phyloP scores from a whole-genome alignment of 2,329 filamentous ascomycete species.

The Aspergillus unguis region DNA sequence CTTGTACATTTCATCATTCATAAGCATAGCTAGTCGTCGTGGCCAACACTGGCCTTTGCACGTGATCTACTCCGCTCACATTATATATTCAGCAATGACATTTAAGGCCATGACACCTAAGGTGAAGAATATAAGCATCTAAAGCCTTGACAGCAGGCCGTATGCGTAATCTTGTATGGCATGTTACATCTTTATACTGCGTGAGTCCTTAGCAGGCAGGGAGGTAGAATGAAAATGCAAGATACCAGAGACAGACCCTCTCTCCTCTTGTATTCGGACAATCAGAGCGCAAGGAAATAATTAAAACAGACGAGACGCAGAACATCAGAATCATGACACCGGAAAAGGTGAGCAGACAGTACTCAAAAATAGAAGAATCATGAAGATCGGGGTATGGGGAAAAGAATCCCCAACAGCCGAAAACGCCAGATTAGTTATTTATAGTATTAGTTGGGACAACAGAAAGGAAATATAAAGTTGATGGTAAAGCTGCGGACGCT shows the following conservation, averaged over 20 bases:
- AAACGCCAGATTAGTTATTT: slow-evolving; percentile 39
- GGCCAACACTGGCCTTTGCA: too few species aligned
- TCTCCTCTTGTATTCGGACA: slow-evolving; percentile 13
- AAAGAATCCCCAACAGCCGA: slow-evolving; percentile 26
- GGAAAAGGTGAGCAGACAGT: slow-evolving; percentile 12
- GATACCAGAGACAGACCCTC: neutral
- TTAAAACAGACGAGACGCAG: slow-evolving; percentile 6
- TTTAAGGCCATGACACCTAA: too few species aligned
- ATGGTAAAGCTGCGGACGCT: slow-evolving; percentile 4
- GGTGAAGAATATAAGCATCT: too few species aligned
- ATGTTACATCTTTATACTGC: slow-evolving; percentile 28
- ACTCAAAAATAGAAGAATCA: slow-evolving; percentile 16
- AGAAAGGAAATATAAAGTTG: slow-evolving; percentile 3
- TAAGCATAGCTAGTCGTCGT: neutral
- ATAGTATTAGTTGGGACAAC: slow-evolving; percentile 33
- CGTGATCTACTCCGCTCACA: too few species aligned
- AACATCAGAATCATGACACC: slow-evolving; percentile 21
- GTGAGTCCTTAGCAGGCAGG: slow-evolving; percentile 6
- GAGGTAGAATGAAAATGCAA: slow-evolving; percentile 11
- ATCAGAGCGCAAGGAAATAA: neutral
- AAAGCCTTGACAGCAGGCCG: neutral
- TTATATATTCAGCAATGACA: too few species aligned
- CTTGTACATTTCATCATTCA: neutral
- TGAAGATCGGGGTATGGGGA: slow-evolving; percentile 23
- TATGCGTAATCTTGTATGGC: slow-evolving; percentile 23